These are phyloP conservation scores for Chalciporus chontae DNA, from an alignment of 768 basidiomycete species.

Conservation along the genomic window DNA sequence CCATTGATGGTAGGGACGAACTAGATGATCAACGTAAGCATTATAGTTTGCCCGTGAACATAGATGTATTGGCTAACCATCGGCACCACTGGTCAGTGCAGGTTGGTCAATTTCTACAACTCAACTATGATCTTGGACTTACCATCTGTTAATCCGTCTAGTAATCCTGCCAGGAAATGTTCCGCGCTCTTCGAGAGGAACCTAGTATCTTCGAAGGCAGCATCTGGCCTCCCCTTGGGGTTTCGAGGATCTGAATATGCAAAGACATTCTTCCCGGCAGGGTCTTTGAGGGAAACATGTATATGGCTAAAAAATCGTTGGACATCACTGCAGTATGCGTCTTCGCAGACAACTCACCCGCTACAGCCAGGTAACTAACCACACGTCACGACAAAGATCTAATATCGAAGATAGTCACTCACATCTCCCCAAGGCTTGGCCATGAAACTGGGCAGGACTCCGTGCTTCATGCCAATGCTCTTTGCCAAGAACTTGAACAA, in stretches of 20 bases:
- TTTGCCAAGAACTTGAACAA: slow-evolving; percentile 93
- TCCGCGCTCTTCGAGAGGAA: slow-evolving; percentile 82
- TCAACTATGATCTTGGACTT: slow-evolving; percentile 18
- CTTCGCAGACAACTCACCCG: slow-evolving; percentile 50
- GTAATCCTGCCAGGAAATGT: slow-evolving; percentile 90
- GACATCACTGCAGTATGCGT: slow-evolving; percentile 12
- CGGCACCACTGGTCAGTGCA: slow-evolving; percentile 63
- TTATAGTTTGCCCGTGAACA: neutral
- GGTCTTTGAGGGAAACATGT: slow-evolving; percentile 81
- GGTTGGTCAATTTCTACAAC: slow-evolving; percentile 1
- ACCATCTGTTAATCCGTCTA: slow-evolving; percentile 90
- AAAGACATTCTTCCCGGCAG: slow-evolving; percentile 73
- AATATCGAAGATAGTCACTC: slow-evolving; percentile 26
- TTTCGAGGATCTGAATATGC: slow-evolving; percentile 62
- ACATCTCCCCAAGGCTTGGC: slow-evolving; percentile 95
- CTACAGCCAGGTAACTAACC: slow-evolving; percentile 89
- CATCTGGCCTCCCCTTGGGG: slow-evolving; percentile 60
- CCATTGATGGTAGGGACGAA: slow-evolving; percentile 91
- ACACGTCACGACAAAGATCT: slow-evolving; percentile 4
- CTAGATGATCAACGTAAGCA: slow-evolving; percentile 33
- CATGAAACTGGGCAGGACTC: slow-evolving; percentile 95
- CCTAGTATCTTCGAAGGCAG: slow-evolving; percentile 77
- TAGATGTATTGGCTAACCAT: slow-evolving; percentile 47
- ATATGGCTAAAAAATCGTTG: slow-evolving; percentile 59
- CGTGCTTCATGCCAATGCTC: slow-evolving; percentile 85